phyloP scores from a whole-genome alignment of 495 filamentous ascomycete genomes.

The Thermochaetoides thermophila region DNA sequence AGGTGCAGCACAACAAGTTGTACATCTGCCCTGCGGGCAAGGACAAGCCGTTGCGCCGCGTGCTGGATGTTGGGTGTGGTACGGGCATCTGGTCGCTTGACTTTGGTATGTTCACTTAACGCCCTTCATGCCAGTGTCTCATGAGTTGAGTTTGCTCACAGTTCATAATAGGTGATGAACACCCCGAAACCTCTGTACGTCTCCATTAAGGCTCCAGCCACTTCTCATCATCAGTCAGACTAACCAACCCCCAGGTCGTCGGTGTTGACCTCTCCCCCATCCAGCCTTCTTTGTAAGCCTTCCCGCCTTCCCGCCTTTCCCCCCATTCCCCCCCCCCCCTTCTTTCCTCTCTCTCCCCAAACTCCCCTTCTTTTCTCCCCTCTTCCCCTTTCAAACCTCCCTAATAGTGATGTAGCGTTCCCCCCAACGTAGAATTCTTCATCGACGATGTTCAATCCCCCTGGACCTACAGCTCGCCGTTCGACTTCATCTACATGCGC shows the following conservation, averaged over 20 bases:
- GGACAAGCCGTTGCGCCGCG: conserved; percentile 8
- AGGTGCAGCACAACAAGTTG: conserved; percentile 3
- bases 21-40: conserved; percentile 1
- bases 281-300: conserved; percentile 17
- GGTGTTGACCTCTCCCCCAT: conserved; percentile 32
- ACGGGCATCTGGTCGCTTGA: conserved; percentile 37
- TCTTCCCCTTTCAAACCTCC: too few relatives aligned
- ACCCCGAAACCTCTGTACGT: conserved; percentile 1
- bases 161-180: conserved; percentile 2
- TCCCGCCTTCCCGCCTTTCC: too few relatives aligned
- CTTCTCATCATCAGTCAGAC: too few relatives aligned
- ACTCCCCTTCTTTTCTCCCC: too few relatives aligned
- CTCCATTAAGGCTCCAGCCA: too few relatives aligned
- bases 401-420: conserved; percentile 21
- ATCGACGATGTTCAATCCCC: conserved; percentile 33
- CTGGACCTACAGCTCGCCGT: conserved; percentile 29
- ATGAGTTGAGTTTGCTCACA: too few relatives aligned
- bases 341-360: too few relatives aligned
- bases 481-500: conserved; percentile 35
- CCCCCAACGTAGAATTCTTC: conserved; percentile 33
- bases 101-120: too few relatives aligned
- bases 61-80: conserved; percentile 46
- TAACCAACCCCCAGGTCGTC: conserved; percentile 34
- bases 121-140: too few relatives aligned
- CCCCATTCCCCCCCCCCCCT: too few relatives aligned